Conservation (phyloP, 768 basidiomycete species). For the Leucosporidium yakuticum region DNA sequence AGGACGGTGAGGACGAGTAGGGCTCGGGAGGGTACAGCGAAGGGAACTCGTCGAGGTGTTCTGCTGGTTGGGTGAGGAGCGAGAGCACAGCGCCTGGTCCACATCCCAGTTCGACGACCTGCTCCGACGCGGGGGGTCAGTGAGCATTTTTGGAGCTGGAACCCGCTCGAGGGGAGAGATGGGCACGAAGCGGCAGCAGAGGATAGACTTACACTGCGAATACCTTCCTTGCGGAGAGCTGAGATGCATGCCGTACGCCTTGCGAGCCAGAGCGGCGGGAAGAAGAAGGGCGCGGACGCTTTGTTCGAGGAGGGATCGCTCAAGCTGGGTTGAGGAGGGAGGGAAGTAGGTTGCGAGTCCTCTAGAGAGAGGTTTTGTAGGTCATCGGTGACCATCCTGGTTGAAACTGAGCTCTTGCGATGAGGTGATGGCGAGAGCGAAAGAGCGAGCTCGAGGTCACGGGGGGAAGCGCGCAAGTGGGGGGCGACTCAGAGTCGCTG, state of each 20-base stretch:
- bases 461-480: no score
- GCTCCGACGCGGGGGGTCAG: background rate
- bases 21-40: conserved; percentile 37
- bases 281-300: conserved; percentile 25
- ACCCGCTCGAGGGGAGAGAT: no score
- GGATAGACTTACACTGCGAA: conserved; percentile 21
- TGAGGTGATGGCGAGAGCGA: no score
- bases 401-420: no score
- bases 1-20: conserved; percentile 7
- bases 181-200: background rate
- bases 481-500: no score
- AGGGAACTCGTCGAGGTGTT: conserved; percentile 54
- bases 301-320: no score
- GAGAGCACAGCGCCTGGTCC: conserved; percentile 70
- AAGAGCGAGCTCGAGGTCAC: no score
- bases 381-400: no score
- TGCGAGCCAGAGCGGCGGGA: conserved; percentile 33
- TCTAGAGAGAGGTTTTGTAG: no score
- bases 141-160: background rate
- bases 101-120: conserved; percentile 73
- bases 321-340: no score
- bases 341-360: no score
- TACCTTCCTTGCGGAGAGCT: conserved; percentile 11
- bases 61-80: conserved; percentile 66
- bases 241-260: conserved; percentile 19